These are phyloP conservation scores for Irpex sp. DNA, from an alignment of 1,284 basidiomycete genomes.

Conservation along the genomic window DNA sequence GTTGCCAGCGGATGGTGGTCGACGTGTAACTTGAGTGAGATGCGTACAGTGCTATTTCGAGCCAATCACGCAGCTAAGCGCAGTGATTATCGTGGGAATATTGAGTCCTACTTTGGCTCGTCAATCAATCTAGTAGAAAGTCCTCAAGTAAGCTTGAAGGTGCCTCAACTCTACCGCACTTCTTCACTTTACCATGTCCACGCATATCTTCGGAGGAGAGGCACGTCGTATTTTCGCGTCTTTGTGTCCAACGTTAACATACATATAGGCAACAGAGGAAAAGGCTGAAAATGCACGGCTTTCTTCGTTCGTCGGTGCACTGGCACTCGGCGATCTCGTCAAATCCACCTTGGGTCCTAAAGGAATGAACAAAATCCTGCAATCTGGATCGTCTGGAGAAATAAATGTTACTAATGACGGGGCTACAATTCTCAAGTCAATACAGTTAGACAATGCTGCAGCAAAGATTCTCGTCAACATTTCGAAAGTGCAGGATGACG, in stretches of 20 bases:
- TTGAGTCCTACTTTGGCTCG: neutral
- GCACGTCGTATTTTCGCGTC: slow-evolving; percentile 19
- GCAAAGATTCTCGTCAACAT: slow-evolving; percentile 99
- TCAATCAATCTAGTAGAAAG: neutral
- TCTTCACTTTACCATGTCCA: slow-evolving; percentile 28
- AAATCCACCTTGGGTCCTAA: slow-evolving; percentile 98
- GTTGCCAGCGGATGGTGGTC: slow-evolving; percentile 8
- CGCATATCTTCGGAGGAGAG: slow-evolving; percentile 44
- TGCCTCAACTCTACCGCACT: neutral
- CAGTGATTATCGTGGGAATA: slow-evolving; percentile 8
- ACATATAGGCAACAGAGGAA: slow-evolving; percentile 86
- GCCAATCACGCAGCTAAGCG: neutral
- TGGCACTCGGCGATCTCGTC: slow-evolving; percentile 95
- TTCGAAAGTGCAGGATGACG: slow-evolving; percentile 99
- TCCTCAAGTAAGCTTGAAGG: neutral
- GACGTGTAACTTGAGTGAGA: slow-evolving; percentile 13
- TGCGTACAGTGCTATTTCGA: neutral
- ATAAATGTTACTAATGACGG: slow-evolving; percentile 99
- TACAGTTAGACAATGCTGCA: slow-evolving; percentile 96
- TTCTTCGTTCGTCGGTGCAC: slow-evolving; percentile 95
- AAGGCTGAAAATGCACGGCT: slow-evolving; percentile 98
- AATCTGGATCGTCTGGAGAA: slow-evolving; percentile 87
- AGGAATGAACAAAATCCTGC: slow-evolving; percentile 94
- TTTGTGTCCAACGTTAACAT: neutral
- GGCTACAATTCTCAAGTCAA: slow-evolving; percentile 96